These are phyloP conservation scores for Albatrellus ellisii DNA, from an alignment of 768 basidiomycete species.

Conservation along the genomic window DNA sequence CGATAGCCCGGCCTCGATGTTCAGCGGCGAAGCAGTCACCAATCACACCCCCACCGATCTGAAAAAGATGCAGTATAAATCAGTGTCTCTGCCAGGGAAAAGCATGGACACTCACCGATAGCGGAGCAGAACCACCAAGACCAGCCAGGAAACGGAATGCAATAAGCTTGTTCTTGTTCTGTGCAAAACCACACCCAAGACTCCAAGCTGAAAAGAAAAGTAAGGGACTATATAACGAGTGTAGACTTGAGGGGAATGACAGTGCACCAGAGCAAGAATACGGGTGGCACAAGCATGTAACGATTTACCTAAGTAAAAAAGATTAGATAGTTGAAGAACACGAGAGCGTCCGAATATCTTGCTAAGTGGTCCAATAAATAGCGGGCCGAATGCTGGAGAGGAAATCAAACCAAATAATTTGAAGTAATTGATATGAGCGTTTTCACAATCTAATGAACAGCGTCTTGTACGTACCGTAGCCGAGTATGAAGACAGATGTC, in stretches of 20 bases:
- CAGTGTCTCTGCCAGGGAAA: neutral
- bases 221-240: too few relatives aligned
- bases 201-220: slow-evolving; percentile 49
- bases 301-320: slow-evolving; percentile 50
- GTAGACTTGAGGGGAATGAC: neutral
- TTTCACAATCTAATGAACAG: too few relatives aligned
- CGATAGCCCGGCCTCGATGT: slow-evolving; percentile 51
- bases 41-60: slow-evolving; percentile 50
- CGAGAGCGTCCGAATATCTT: slow-evolving; percentile 59
- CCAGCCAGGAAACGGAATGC: slow-evolving; percentile 47
- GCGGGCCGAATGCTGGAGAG: slow-evolving; percentile 31
- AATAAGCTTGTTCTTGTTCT: slow-evolving; percentile 24
- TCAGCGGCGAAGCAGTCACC: slow-evolving; percentile 51
- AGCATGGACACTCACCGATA: slow-evolving; percentile 14
- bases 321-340: slow-evolving; percentile 47
- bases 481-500: slow-evolving; percentile 45
- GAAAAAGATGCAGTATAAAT: too few relatives aligned
- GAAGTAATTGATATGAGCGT: neutral
- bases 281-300: too few relatives aligned
- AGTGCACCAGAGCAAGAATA: neutral
- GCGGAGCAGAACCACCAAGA: slow-evolving; percentile 59
- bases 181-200: slow-evolving; percentile 44
- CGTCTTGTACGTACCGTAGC: slow-evolving; percentile 43
- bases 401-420: neutral
- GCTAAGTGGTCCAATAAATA: slow-evolving; percentile 44